A percentile compares a stretch with the other conserved stretches of the same genome.
Conservation (phyloP, 2,329 filamentous ascomycete genomes). For the Penicillium brasilianum region DNA sequence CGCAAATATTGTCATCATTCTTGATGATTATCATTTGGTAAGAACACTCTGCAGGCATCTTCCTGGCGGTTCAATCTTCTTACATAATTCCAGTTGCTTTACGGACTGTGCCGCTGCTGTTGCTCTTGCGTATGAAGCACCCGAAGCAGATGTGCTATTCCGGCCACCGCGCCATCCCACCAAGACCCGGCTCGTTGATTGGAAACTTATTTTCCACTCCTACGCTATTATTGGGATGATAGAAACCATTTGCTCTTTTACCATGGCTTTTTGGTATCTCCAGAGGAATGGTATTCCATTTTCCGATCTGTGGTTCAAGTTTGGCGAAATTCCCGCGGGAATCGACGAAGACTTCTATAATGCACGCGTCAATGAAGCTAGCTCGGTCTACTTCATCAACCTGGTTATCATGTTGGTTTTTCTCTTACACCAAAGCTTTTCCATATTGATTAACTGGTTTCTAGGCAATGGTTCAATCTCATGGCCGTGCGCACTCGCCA, state of each 20-base stretch:
- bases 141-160: slow-evolving; percentile 74
- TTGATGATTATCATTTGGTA: slow-evolving; percentile 72
- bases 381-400: slow-evolving; percentile 79
- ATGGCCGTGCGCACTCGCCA: slow-evolving; percentile 70
- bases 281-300: slow-evolving; percentile 66
- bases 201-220: slow-evolving; percentile 72
- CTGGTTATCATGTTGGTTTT: slow-evolving; percentile 72
- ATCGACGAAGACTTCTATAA: slow-evolving; percentile 62
- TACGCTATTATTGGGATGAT: slow-evolving; percentile 73
- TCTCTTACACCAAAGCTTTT: background rate
- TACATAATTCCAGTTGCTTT: slow-evolving; percentile 60
- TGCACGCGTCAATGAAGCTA: slow-evolving; percentile 65
- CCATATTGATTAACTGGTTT: slow-evolving; percentile 14
- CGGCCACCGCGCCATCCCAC: slow-evolving; percentile 71
- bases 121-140: slow-evolving; percentile 74
- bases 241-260: slow-evolving; percentile 64
- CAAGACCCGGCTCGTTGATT: slow-evolving; percentile 74
- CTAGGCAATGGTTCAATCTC: slow-evolving; percentile 73
- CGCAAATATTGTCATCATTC: slow-evolving; percentile 74
- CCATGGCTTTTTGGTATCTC: slow-evolving; percentile 72
- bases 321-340: slow-evolving; percentile 59
- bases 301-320: slow-evolving; percentile 68
- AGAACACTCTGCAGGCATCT: slow-evolving; percentile 12
- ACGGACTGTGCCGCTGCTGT: slow-evolving; percentile 77
- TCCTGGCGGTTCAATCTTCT: background rate